Conservation (phyloP, 148 eudicot genomes). For the Heliosperma pusillum region DNA sequence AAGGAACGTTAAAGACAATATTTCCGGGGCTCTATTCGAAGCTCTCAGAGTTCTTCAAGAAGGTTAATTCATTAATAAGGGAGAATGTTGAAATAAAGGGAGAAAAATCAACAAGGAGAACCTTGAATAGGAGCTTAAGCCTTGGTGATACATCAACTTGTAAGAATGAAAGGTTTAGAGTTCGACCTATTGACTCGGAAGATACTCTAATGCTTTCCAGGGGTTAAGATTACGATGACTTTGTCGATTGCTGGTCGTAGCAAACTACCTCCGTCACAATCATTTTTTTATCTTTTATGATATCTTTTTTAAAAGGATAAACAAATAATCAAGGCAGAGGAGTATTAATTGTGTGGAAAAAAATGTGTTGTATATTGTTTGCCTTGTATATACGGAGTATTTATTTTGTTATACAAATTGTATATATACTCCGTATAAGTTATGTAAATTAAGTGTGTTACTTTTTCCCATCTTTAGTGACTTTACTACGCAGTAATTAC, state of each 20-base stretch:
- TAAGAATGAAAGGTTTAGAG: constrained; percentile 26
- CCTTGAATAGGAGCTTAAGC: constrained; percentile 27
- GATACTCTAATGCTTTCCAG: constrained; percentile 11
- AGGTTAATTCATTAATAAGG: constrained; percentile 28
- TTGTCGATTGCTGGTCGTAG: background rate
- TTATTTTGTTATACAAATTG: too few relatives aligned
- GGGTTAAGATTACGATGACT: background rate
- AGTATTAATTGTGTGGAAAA: too few relatives aligned
- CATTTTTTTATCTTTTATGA: background rate
- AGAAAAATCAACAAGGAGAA: background rate
- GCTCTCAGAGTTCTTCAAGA: constrained; percentile 25
- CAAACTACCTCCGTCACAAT: too few relatives aligned
- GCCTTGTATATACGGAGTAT: too few relatives aligned
- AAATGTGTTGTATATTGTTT: too few relatives aligned
- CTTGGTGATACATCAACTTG: constrained; percentile 14
- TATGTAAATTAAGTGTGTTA: too few relatives aligned
- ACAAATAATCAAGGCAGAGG: too few relatives aligned
- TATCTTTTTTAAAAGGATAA: too few relatives aligned
- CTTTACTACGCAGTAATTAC: too few relatives aligned
- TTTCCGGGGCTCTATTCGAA: constrained; percentile 25
- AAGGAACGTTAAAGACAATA: constrained; percentile 21
- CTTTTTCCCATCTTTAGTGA: too few relatives aligned
- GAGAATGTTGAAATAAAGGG: background rate
- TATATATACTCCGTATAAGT: too few relatives aligned
- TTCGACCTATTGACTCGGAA: constrained; percentile 24